Conservation (phyloP, 306 rosid genomes). For the Amphicarpaea edgeworthii region DNA sequence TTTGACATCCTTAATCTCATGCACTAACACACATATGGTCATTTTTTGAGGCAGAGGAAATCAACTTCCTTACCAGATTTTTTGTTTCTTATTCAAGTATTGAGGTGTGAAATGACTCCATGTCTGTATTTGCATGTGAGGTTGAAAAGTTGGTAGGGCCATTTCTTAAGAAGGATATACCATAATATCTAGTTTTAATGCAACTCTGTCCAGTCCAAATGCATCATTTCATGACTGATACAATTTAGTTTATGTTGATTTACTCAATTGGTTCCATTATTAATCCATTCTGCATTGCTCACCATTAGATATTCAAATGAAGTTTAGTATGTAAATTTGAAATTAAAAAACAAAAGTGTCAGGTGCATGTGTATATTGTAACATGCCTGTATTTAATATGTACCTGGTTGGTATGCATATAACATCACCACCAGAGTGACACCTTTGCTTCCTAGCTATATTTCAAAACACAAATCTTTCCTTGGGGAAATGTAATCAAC, state of each 20-base stretch:
- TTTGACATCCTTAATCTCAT: not conserved
- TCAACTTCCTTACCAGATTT: conserved; percentile 39
- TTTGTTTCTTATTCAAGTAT: conserved; percentile 47
- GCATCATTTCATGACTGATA: not conserved
- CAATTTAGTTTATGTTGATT: not conserved
- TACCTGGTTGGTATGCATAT: not conserved
- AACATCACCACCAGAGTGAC: not conserved
- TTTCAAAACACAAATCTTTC: conserved; percentile 21
- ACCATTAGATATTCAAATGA: not conserved
- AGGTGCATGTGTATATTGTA: not conserved
- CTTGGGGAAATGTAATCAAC: not conserved
- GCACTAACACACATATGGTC: conserved; percentile 24
- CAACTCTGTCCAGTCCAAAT: not conserved
- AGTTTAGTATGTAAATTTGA: not conserved
- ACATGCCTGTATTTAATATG: not conserved
- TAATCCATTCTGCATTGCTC: too few relatives aligned
- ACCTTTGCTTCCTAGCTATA: conserved; percentile 1
- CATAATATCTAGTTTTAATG: not conserved
- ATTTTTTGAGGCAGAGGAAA: conserved; percentile 29
- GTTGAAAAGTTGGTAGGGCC: not conserved
- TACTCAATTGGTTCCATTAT: too few relatives aligned
- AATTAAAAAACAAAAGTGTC: not conserved
- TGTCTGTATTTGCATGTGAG: not conserved
- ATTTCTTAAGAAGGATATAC: not conserved
- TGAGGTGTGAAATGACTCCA: not conserved